phyloP scores from a whole-genome alignment of 1,284 basidiomycete species.

The Fistulinella staudtii region DNA sequence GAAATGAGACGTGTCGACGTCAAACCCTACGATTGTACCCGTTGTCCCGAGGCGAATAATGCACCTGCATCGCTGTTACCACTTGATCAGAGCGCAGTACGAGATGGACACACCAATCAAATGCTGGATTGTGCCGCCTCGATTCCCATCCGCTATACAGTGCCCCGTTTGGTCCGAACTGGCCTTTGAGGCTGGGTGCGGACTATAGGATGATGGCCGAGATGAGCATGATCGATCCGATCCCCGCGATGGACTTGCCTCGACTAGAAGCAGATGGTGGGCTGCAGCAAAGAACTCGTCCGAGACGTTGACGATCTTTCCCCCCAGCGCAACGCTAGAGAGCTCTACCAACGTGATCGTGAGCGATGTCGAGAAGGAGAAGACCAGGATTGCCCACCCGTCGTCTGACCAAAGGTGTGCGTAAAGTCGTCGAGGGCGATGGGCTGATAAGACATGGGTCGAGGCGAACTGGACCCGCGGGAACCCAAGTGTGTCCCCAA shows the following conservation, averaged over 20 bases:
- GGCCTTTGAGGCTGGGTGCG: conserved; percentile 81
- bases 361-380: not conserved
- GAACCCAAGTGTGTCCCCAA: no score
- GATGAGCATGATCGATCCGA: not conserved
- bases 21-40: conserved; percentile 81
- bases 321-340: conserved; percentile 85
- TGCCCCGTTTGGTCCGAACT: conserved; percentile 95
- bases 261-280: conserved; percentile 77
- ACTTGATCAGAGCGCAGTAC: no score
- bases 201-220: conserved; percentile 53
- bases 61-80: conserved; percentile 50
- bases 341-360: conserved; percentile 56
- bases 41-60: conserved; percentile 86
- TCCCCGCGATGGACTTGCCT: conserved; percentile 64
- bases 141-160: conserved; percentile 95
- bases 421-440: conserved; percentile 23
- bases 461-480: no score
- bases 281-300: conserved; percentile 97
- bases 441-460: conserved; percentile 20
- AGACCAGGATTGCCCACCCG: conserved; percentile 43
- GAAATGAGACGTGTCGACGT: conserved; percentile 95
- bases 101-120: conserved; percentile 73
- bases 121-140: conserved; percentile 81
- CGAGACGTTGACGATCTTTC: conserved; percentile 70
- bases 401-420: conserved; percentile 50